phyloP scores from a whole-genome alignment of 352 stramenopile genomes.

The Bremia lactucae region DNA sequence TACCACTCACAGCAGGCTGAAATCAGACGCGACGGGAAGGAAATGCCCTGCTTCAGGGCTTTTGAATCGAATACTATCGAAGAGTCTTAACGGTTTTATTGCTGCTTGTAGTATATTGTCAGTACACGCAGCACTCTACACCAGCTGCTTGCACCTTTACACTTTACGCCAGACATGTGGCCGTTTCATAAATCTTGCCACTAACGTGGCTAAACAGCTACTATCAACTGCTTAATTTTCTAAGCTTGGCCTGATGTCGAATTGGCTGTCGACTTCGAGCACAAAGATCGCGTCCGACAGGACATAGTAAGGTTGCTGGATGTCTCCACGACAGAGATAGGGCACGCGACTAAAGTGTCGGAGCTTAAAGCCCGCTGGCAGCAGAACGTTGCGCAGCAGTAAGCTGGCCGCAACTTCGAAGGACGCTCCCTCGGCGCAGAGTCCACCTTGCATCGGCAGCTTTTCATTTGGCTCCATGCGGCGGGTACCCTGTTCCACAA shows the following conservation, averaged over 20 bases:
- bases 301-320: conserved; percentile 76
- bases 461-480: conserved; percentile 48
- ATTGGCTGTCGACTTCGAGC: conserved; percentile 52
- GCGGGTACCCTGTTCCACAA: conserved; percentile 69
- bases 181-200: conserved; percentile 5
- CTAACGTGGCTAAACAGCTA: too few relatives aligned
- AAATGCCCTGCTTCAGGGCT: too few relatives aligned
- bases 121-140: conserved; percentile 1
- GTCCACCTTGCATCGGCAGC: conserved; percentile 54
- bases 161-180: not conserved
- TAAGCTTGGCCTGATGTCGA: too few relatives aligned
- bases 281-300: conserved; percentile 81
- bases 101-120: too few relatives aligned
- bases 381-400: conserved; percentile 54
- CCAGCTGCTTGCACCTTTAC: not conserved
- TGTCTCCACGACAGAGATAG: conserved; percentile 71
- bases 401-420: conserved; percentile 58
- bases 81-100: too few relatives aligned
- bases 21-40: too few relatives aligned
- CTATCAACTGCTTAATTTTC: too few relatives aligned
- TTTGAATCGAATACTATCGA: too few relatives aligned
- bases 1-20: not conserved
- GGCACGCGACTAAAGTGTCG: conserved; percentile 71
- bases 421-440: conserved; percentile 43
- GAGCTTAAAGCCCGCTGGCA: conserved; percentile 66